Evolutionary conservation across 352 stramenopile genomes (phyloP).

Genomic region (Globisporangium ultimum): DNA sequence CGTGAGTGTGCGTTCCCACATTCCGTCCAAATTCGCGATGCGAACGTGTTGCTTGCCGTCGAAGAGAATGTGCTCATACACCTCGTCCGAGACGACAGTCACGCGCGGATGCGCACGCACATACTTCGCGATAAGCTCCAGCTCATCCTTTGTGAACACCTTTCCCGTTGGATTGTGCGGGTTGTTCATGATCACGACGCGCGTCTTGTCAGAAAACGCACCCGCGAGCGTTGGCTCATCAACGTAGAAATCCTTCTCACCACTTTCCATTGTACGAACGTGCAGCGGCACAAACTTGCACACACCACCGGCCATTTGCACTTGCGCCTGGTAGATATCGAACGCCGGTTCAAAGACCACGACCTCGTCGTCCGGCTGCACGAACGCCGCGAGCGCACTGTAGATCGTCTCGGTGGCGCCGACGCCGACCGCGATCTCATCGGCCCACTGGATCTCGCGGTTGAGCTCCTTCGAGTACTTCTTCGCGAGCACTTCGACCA

Average conservation of each 20-base stretch:
- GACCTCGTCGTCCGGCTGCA: conserved; percentile 95
- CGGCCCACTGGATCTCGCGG: conserved; percentile 84
- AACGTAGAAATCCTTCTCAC: conserved; percentile 73
- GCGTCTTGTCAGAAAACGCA: conserved; percentile 91
- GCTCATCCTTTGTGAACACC: conserved; percentile 93
- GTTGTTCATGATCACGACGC: conserved; percentile 96
- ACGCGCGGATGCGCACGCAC: conserved; percentile 77
- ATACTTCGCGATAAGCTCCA: conserved; percentile 91
- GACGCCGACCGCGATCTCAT: conserved; percentile 93
- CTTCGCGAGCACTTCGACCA: conserved; percentile 81
- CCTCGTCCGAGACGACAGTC: conserved; percentile 97
- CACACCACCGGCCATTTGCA: conserved; percentile 81
- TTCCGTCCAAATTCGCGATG: conserved; percentile 76
- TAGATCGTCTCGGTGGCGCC: conserved; percentile 95
- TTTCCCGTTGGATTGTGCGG: conserved; percentile 99
- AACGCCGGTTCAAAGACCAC: conserved; percentile 97
- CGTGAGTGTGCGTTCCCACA: conserved; percentile 86
- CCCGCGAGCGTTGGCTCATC: conserved; percentile 82
- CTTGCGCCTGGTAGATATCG: conserved; percentile 93
- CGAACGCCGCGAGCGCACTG: conserved; percentile 88
- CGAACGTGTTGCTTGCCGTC: conserved; percentile 67
- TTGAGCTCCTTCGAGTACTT: conserved; percentile 89
- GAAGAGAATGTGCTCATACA: conserved; percentile 97
- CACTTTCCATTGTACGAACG: conserved; percentile 27
- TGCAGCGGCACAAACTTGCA: conserved; percentile 85